Base-by-base conservation (phyloP, 2,329 filamentous ascomycete species). In the Colletotrichum orbiculare region DNA sequence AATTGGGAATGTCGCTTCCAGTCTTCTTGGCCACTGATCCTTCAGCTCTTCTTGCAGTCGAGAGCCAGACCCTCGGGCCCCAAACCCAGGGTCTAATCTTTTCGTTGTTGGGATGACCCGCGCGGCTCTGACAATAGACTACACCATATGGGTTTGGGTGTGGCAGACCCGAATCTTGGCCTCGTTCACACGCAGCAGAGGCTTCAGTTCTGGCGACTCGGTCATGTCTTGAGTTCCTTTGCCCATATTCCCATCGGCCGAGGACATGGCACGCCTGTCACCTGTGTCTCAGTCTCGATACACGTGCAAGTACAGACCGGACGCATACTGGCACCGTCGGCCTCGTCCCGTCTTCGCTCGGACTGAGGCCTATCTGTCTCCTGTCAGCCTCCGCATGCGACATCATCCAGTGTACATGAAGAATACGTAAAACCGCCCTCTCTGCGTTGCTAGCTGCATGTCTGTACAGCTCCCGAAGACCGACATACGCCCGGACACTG, bases 401-500 rank as follows among this genome's bases (percentile, higher is more conserved):
- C 17, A 17, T 17, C 2, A 3, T 17, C 17, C 17, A 17, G 17
- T 3, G 17, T 17, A 17, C 17, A 17, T 17, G 17, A 17, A 17
- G 17, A 17, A 17, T 17, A 17, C 17, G 17, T 17, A 17, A 17
- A 17, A 3, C 17, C 17, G 17, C 17, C 17, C 17, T 3, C 17
- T 17, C 2, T 17, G 17, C 2, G 17, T 17, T 17, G 17, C 17
- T 17, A 17, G 17, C 17, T 17, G 17, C 17, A 3, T 17, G 17
- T 17, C 17, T 17, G 2, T 17, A 17, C 17, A 17, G 17, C 17
- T 17, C 54, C 45, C 45, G 46, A 58, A 56, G 50, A 58, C 54
- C 54, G 54, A 58, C 54, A 43, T 50, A 49, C 37, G 12, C 41
- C 55, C 55, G 55, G 46, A 25, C 25, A 5, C 25, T 25, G 25